Evolutionary conservation across 352 stramenopile genomes (phyloP), one percentile per base, ranked within the genome.

Genomic region (Pythium myriotylum): DNA sequence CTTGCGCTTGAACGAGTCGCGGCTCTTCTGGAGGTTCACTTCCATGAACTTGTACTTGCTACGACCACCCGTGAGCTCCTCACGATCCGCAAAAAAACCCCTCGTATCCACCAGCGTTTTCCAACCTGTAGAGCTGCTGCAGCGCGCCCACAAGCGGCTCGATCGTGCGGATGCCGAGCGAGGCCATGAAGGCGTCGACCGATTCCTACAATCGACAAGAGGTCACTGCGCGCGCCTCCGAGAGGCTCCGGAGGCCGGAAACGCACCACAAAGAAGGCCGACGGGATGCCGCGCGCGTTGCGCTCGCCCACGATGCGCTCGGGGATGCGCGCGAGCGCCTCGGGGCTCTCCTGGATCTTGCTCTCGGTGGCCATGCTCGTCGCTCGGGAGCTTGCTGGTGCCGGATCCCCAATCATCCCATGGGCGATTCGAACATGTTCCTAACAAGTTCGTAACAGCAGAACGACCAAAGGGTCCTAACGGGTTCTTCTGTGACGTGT

Each of bases 1-100:
- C 77, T 96, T 96, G 64, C 74, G 80, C 77, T 94, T 92, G 70
- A 96, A 92, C 46, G 81, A 92, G 39, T 90, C 82, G 54, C 85
- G 86, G 62, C 73, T 92, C 74, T 93, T 94, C 60, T 92, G 74
- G 59, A 96, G 68, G 67, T 76, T 93, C 43, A 79, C 88, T 70
- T 96, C 89, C 83, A 96, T 94, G 54, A 91, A 91, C 64, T 95
- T 95, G 67, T 96, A 95, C 73, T 96, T 95, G 75, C 83, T 93
- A 49, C 19, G 12, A 24, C 13, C 12, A 29, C 1, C 37, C 40
- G 23, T 16, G 12, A 33, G 3, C 43, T 39, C 33, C n/a, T n/a
- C n/a, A n/a, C n/a, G n/a, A n/a, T 17, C 23, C 13, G 32, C 29
- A 59, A 29, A 6, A 49, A 2, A 10, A 12, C 4, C 33, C 27